phyloP scores from a whole-genome alignment of 805 yeast genomes.

The Candida tallmaniae region DNA sequence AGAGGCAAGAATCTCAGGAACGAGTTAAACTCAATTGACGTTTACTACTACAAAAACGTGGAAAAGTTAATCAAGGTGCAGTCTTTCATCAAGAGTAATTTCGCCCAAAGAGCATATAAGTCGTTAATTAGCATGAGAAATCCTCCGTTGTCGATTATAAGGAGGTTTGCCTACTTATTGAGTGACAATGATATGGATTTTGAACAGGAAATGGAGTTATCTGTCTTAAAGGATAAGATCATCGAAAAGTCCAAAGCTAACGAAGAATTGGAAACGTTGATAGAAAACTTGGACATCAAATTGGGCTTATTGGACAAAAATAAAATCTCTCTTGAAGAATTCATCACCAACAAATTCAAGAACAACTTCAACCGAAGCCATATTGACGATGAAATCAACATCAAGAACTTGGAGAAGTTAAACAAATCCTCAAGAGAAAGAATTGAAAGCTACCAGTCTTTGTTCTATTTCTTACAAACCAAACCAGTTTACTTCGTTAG shows the following conservation, averaged over 20 bases:
- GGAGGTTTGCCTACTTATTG: slow-evolving; percentile 69
- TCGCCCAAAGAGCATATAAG: slow-evolving; percentile 68
- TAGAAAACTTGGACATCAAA: slow-evolving; percentile 74
- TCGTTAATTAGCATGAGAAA: slow-evolving; percentile 63
- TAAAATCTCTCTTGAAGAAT: slow-evolving; percentile 72
- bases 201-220: slow-evolving; percentile 67
- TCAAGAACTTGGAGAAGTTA: slow-evolving; percentile 25
- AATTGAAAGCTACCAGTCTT: slow-evolving; percentile 65
- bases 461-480: slow-evolving; percentile 80
- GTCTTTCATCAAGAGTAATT: slow-evolving; percentile 62
- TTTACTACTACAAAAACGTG: slow-evolving; percentile 52
- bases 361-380: slow-evolving; percentile 14
- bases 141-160: slow-evolving; percentile 75
- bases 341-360: slow-evolving; percentile 42
- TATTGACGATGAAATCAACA: slow-evolving; percentile 12
- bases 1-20: slow-evolving; percentile 47
- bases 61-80: slow-evolving; percentile 69
- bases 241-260: slow-evolving; percentile 65
- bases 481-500: slow-evolving; percentile 68
- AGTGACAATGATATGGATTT: slow-evolving; percentile 71
- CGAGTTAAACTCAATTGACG: slow-evolving; percentile 24
- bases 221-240: slow-evolving; percentile 62
- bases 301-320: slow-evolving; percentile 74
- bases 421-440: slow-evolving; percentile 45
- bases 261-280: slow-evolving; percentile 66